Percentiles rank a stretch among this genome's conserved stretches.
Evolutionary conservation across 768 basidiomycete genomes (phyloP).

Genomic region (Collybia sordida): DNA sequence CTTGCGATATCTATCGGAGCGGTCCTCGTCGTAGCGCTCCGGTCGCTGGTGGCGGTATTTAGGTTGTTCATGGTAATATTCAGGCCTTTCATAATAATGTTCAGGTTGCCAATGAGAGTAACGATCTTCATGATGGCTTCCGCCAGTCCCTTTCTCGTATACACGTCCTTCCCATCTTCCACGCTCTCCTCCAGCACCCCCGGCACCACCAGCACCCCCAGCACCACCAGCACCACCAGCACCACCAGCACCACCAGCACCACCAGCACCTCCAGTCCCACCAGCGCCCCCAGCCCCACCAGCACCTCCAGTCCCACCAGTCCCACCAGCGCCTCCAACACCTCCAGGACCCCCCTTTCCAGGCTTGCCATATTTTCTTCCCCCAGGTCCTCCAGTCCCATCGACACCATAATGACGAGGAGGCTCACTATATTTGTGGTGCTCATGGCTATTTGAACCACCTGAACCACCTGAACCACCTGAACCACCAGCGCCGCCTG

Average conservation of each 20-base stretch:
- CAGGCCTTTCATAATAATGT: no score
- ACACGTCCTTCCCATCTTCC: not conserved
- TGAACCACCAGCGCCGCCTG: no score
- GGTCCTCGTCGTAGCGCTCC: no score
- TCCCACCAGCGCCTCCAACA: constrained; percentile 1
- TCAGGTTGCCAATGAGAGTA: not conserved
- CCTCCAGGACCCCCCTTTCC: not conserved
- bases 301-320: not conserved
- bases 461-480: no score
- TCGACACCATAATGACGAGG: no score
- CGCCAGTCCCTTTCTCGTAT: not conserved
- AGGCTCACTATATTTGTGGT: no score
- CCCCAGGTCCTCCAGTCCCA: not conserved
- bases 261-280: not conserved
- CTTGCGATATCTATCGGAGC: no score
- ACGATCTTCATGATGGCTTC: not conserved
- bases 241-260: not conserved
- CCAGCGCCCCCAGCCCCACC: not conserved
- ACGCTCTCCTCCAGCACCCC: constrained; percentile 3
- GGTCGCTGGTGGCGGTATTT: no score
- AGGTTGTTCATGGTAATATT: no score
- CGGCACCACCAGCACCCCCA: not conserved
- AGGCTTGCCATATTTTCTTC: not conserved
- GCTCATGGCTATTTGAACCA: no score
- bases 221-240: not conserved